Percentiles rank a stretch among this genome's conserved stretches.
Conservation (phyloP, 192 early-diverging fungal species). For the Coemansia sp. region DNA sequence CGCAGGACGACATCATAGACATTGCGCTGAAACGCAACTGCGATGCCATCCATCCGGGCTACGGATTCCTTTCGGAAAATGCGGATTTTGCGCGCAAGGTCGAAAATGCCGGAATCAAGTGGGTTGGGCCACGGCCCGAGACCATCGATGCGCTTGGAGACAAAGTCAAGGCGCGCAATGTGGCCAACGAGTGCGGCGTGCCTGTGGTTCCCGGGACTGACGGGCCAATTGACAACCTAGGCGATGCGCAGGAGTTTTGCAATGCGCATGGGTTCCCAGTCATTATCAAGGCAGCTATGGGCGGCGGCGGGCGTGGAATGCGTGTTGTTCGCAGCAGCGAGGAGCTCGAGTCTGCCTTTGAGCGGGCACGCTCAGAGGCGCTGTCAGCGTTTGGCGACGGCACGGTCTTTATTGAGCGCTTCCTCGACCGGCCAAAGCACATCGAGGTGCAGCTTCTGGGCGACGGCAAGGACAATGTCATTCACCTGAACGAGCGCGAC, state of each 20-base stretch:
- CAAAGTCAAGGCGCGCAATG: slow-evolving; percentile 87
- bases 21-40: slow-evolving; percentile 82
- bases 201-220: slow-evolving; percentile 91
- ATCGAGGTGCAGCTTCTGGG: slow-evolving; percentile 97
- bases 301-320: slow-evolving; percentile 96
- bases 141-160: slow-evolving; percentile 90
- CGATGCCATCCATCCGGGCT: slow-evolving; percentile 92
- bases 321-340: slow-evolving; percentile 80
- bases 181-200: slow-evolving; percentile 82
- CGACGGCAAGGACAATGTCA: slow-evolving; percentile 79
- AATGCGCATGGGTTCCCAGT: slow-evolving; percentile 84
- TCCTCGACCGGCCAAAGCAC: slow-evolving; percentile 88
- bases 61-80: slow-evolving; percentile 96
- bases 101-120: slow-evolving; percentile 85
- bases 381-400: slow-evolving; percentile 93
- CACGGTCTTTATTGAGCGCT: slow-evolving; percentile 92
- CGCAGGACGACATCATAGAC: slow-evolving; percentile 87
- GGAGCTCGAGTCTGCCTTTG: slow-evolving; percentile 75
- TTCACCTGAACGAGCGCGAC: slow-evolving; percentile 93
- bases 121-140: slow-evolving; percentile 81
- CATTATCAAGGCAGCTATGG: slow-evolving; percentile 97
- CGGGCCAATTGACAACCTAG: slow-evolving; percentile 70
- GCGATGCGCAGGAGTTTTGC: slow-evolving; percentile 72
- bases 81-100: slow-evolving; percentile 88
- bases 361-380: slow-evolving; percentile 86